Base-by-base conservation (phyloP, 1,139 yeast genomes). In the Zygosaccharomyces pseudobailii region DNA sequence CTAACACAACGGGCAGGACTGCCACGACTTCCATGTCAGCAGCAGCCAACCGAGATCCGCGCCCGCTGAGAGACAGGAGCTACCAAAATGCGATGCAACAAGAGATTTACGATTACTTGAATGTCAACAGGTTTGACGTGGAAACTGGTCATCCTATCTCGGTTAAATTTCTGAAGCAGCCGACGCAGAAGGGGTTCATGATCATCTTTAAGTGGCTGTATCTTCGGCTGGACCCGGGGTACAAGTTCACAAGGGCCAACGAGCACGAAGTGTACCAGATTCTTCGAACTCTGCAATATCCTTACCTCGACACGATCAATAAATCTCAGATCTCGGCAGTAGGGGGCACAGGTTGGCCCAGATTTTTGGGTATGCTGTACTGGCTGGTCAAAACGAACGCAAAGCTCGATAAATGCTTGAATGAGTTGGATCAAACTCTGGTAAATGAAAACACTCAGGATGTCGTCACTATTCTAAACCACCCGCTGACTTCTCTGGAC, bases 331-430 rank as follows among this genome's bases (percentile, higher is more conserved):
- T 89, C 30, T 82, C 90, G 42, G 96, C 96, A 0, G 96, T 88
- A 6, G 96, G 96, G 2, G 95, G 96, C 1, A 84, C 84, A 49
- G 84, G 84, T 58, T 88, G 97, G 97, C 90, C 88, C 17, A 77
- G 79, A 21, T 85, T 87, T 58, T 68, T 89, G 44, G 96, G 94
- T 1, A 79, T 89, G 76, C 70, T 88, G 31, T 81, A 84, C 63
- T 87, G 96, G 96, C 63, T 87, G 42, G 81, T 85, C 9, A 78
- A 78, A 57, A 69, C 84, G 33, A 79, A 76, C 55, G 69, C 71
- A 27, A 72, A 78, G 45, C 66, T 76, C 55, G 79, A 73, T 50
- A 68, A 63, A 44, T 68, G 72, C n/a, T 37, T 57, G 9, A 50
- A 49, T 10, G 51, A 54, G 17, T 40, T 61, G 36, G 62, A 62